Evolutionary conservation across 495 filamentous ascomycete genomes (phyloP).

Genomic region (Alectoria sarmentosa): DNA sequence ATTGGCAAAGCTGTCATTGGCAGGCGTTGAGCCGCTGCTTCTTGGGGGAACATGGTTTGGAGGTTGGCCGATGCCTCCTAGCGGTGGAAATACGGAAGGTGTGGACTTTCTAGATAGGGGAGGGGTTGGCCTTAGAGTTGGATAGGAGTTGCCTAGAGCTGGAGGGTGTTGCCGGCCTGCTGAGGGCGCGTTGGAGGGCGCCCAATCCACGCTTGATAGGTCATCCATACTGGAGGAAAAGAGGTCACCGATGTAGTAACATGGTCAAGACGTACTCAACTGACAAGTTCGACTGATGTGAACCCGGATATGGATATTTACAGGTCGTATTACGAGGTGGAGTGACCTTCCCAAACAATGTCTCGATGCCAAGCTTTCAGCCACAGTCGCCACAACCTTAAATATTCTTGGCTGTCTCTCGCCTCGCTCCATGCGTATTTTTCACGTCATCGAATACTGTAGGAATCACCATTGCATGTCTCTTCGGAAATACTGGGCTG

Average conservation of each 20-base stretch:
- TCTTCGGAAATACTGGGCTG: too few relatives aligned
- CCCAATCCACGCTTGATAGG: constrained; percentile 51
- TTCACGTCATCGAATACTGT: neutral
- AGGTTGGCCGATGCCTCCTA: constrained; percentile 31
- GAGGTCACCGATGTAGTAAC: neutral
- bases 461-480: too few relatives aligned
- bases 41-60: constrained; percentile 23
- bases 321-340: neutral
- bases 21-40: constrained; percentile 53
- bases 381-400: constrained; percentile 5
- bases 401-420: too few relatives aligned
- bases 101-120: constrained; percentile 63
- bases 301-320: neutral
- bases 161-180: constrained; percentile 43
- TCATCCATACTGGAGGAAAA: constrained; percentile 44
- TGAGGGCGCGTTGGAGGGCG: constrained; percentile 33
- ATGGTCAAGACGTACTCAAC: neutral
- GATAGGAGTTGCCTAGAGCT: constrained; percentile 50
- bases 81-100: constrained; percentile 48
- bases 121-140: constrained; percentile 53
- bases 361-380: constrained; percentile 8
- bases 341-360: neutral
- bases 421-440: too few relatives aligned
- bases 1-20: constrained; percentile 82
- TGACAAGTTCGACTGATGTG: neutral